These are phyloP conservation scores for Penicillium macrosclerotiorum DNA, from an alignment of 495 filamentous ascomycete genomes.

Conservation along the genomic window DNA sequence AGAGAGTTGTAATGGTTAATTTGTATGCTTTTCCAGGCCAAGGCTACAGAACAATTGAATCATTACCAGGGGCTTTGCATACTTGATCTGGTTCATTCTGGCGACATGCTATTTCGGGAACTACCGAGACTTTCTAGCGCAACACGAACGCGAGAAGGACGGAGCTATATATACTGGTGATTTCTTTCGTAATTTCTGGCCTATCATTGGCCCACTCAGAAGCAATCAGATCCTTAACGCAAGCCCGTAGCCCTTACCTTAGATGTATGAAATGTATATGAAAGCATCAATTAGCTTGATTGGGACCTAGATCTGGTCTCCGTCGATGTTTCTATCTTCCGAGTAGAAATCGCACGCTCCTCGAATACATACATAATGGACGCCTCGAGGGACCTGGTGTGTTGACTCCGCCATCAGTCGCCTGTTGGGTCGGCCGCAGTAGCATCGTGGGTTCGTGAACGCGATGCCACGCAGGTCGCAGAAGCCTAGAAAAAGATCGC, in stretches of 20 bases:
- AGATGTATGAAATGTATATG: background rate
- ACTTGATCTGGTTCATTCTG: too few relatives aligned
- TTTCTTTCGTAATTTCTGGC: too few relatives aligned
- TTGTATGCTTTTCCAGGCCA: too few relatives aligned
- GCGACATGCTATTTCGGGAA: too few relatives aligned
- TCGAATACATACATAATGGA: conserved; percentile 11
- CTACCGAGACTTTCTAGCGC: too few relatives aligned
- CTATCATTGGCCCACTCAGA: background rate
- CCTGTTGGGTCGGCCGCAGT: conserved; percentile 3
- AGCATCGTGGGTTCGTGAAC: conserved; percentile 1
- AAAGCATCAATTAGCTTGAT: background rate
- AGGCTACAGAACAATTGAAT: too few relatives aligned
- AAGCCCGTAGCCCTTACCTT: background rate
- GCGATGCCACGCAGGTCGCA: conserved; percentile 5
- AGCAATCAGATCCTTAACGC: background rate
- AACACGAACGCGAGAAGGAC: too few relatives aligned
- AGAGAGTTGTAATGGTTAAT: too few relatives aligned
- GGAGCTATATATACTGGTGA: too few relatives aligned
- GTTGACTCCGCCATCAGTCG: background rate
- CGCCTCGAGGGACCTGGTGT: background rate
- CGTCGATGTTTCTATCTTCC: background rate
- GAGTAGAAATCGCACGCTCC: conserved; percentile 6
- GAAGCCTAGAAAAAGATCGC: conserved; percentile 6
- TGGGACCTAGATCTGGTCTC: background rate
- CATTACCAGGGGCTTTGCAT: too few relatives aligned